Evolutionary conservation across 306 rosid species (phyloP), one percentile per base, ranked within the genome.

Genomic region (Acacia melanoxylon): DNA sequence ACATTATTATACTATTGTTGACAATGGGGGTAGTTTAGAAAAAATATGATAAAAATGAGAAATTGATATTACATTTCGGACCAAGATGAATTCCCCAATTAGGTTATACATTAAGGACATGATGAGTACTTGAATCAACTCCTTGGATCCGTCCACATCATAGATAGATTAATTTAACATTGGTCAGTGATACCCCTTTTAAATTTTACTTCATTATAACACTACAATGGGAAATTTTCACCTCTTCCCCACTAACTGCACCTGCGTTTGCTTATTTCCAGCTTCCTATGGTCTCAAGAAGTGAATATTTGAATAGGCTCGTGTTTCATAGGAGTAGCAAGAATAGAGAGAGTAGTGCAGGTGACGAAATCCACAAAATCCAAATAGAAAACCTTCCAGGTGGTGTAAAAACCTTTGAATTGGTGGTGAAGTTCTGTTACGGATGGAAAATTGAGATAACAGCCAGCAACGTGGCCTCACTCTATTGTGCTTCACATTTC

Each of bases 281-380:
- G 97, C 85, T 94, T 71, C 91, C 94, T 40, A 82, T 94, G 92
- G 95, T 82, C 71, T 89, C 92, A 87, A 91, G 87, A 88, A 92
- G 97, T 40, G 92, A 91, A 78, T 88, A 88, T 85, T 78, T 93
- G 87, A 94, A 88, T 33, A 88, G 92, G 86, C 84, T 91, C n/a
- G 86, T 91, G 65, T 91, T 90, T 40, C 79, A 90, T 73, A 87
- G 82, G 72, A 81, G 84, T 72, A 82, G 75, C 80, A 82, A 82
- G 66, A 88, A 82, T 69, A 88, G 24, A 56, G 78, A 59, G 78
- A 72, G 76, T 45, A 72, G 78, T 45, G 80, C 27, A 0, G 51
- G 11, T 71, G 49, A 77, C 0, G 52, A 48, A 0, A 67, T 65
- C 51, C 82, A 25, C 80, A 86, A n/a, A 24, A 88, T 94, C 77